Conservation (phyloP, 2,329 filamentous ascomycete species). For the Curvularia lunata region DNA sequence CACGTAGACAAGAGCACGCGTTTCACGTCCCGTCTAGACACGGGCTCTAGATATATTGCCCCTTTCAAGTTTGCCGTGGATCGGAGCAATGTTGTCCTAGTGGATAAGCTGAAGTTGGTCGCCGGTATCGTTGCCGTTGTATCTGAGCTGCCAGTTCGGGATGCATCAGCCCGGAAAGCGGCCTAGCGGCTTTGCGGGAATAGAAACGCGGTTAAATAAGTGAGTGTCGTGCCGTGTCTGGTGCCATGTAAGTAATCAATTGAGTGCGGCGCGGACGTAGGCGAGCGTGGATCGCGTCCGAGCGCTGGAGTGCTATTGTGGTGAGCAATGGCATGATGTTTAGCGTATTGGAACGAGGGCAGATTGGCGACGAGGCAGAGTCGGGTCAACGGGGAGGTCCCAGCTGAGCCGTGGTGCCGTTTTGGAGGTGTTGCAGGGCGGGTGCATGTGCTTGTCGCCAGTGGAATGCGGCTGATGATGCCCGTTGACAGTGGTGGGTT, state of each 20-base stretch:
- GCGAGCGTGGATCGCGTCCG: slow-evolving; percentile 8
- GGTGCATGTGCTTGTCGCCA: not conserved
- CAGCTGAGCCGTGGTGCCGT: not conserved
- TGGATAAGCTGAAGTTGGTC: not conserved
- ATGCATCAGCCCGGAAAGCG: not conserved
- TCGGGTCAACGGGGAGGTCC: not conserved
- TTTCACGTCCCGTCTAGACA: not conserved
- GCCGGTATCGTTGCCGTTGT: not conserved
- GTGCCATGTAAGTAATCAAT: slow-evolving; percentile 2
- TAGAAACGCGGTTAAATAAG: not conserved
- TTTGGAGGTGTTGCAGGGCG: not conserved
- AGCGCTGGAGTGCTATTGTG: slow-evolving; percentile 10
- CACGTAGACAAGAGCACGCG: not conserved
- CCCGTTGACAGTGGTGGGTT: not conserved
- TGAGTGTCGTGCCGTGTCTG: slow-evolving; percentile 9
- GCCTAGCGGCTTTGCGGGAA: not conserved
- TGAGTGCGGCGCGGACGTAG: slow-evolving; percentile 14
- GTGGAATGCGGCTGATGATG: not conserved
- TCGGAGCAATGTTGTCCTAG: not conserved
- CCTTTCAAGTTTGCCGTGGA: not conserved
- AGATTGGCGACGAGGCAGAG: slow-evolving; percentile 1
- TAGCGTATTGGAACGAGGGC: slow-evolving; percentile 14
- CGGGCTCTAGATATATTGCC: not conserved
- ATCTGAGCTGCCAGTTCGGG: not conserved
- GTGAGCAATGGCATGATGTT: slow-evolving; percentile 11